Evolutionary conservation across 2,329 filamentous ascomycete genomes (phyloP).

Genomic region (Colletotrichum musicola): DNA sequence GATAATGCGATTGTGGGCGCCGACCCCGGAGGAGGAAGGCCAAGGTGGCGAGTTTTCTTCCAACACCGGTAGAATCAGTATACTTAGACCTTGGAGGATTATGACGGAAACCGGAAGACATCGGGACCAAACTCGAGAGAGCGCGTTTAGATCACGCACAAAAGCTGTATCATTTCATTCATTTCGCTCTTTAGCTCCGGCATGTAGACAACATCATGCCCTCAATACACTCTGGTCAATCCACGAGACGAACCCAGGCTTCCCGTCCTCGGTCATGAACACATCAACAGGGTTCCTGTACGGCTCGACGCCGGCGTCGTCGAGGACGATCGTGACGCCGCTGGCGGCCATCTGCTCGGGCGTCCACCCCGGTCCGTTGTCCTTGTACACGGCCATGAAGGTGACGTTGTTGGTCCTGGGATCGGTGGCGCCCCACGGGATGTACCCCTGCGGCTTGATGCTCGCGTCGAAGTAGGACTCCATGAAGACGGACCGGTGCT

Average conservation of each 20-base stretch:
- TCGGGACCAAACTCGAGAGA: too few relatives aligned
- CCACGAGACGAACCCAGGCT: slow-evolving; percentile 32
- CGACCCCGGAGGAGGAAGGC: too few relatives aligned
- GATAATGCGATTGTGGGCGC: neutral
- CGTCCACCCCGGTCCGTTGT: slow-evolving; percentile 67
- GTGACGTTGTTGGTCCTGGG: slow-evolving; percentile 60
- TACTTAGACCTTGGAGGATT: neutral
- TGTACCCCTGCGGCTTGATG: slow-evolving; percentile 67
- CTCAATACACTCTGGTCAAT: slow-evolving; percentile 37
- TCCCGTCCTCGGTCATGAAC: slow-evolving; percentile 30
- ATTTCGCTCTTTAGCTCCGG: neutral
- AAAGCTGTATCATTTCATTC: neutral
- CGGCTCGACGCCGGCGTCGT: slow-evolving; percentile 45
- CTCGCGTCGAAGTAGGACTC: slow-evolving; percentile 66
- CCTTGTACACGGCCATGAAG: slow-evolving; percentile 67
- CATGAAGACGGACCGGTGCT: slow-evolving; percentile 69
- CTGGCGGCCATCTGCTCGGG: slow-evolving; percentile 55
- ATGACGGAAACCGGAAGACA: neutral
- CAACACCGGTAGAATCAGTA: too few relatives aligned
- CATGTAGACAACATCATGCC: slow-evolving; percentile 12
- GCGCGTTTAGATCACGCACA: neutral
- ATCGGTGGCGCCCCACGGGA: slow-evolving; percentile 59
- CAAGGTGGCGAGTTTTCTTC: too few relatives aligned
- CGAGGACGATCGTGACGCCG: slow-evolving; percentile 61
- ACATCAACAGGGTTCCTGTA: slow-evolving; percentile 41